phyloP scores from a whole-genome alignment of 768 basidiomycete genomes.

The Hericium alpestre region DNA sequence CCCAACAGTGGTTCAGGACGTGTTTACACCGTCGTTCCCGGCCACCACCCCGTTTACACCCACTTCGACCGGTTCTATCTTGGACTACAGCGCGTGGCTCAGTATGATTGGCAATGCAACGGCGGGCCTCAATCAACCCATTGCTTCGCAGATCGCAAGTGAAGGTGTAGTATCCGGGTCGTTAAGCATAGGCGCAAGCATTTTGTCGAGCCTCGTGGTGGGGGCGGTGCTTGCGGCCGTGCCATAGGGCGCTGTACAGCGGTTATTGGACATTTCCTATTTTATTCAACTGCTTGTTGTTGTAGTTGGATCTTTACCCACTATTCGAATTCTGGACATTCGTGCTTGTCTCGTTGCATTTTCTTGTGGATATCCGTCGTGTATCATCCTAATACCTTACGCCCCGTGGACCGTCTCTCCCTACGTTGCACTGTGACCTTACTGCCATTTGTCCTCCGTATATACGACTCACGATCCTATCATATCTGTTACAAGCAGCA shows the following conservation, averaged over 20 bases:
- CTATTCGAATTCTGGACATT: neutral
- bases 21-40: constrained; percentile 24
- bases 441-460: neutral
- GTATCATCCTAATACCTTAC: neutral
- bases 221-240: neutral
- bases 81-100: constrained; percentile 22
- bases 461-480: no score
- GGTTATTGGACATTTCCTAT: no score
- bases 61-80: constrained; percentile 19
- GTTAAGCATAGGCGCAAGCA: neutral
- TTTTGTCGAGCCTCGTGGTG: neutral
- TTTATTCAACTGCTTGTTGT: neutral
- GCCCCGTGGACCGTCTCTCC: neutral
- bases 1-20: constrained; percentile 15
- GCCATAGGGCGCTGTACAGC: neutral
- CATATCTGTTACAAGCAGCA: no score
- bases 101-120: constrained; percentile 19
- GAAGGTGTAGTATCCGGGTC: neutral
- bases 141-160: neutral
- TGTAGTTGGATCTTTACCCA: neutral
- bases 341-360: neutral
- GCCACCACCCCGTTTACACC: constrained; percentile 14
- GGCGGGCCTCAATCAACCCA: constrained; percentile 6
- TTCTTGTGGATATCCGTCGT: neutral
- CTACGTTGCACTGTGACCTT: neutral